Percentiles rank a stretch among this genome's conserved stretches.
These are phyloP conservation scores for Tricholoma sp. DNA, from an alignment of 768 basidiomycete species.

Conservation along the genomic window DNA sequence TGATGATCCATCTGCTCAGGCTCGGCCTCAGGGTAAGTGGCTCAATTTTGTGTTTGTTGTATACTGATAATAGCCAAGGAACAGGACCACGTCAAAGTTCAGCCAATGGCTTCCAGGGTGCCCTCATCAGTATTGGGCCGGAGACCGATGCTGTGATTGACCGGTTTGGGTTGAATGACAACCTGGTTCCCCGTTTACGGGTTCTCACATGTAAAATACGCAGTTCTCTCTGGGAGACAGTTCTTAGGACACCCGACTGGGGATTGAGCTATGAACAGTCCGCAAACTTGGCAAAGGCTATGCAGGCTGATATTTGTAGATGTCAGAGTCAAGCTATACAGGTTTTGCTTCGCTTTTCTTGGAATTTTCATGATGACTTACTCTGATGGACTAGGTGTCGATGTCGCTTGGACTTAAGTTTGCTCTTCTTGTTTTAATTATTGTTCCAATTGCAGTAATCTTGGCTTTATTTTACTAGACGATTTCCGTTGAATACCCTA, in stretches of 20 bases:
- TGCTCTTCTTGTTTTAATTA: neutral
- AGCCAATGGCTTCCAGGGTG: slow-evolving; percentile 1
- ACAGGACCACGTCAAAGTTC: neutral
- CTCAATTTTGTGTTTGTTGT: neutral
- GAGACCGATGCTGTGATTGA: neutral
- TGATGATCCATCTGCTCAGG: neutral
- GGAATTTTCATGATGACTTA: neutral
- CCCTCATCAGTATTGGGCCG: slow-evolving; percentile 2
- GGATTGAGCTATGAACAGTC: slow-evolving; percentile 7
- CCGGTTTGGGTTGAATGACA: slow-evolving; percentile 4
- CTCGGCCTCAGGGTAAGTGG: neutral
- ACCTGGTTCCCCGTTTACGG: neutral
- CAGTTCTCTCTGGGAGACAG: slow-evolving; percentile 5
- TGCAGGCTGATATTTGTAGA: neutral
- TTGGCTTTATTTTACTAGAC: no score
- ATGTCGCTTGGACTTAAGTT: neutral
- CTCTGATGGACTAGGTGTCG: neutral
- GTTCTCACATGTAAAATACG: neutral
- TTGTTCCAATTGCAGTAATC: no score
- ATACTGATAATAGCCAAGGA: neutral
- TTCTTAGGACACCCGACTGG: neutral
- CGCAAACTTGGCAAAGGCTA: slow-evolving; percentile 2
- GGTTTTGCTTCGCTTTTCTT: neutral
- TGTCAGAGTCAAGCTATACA: neutral
- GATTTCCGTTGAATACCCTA: neutral